Evolutionary conservation across 805 yeast genomes (phyloP).

Genomic region (Saccharomycopsis malanga): DNA sequence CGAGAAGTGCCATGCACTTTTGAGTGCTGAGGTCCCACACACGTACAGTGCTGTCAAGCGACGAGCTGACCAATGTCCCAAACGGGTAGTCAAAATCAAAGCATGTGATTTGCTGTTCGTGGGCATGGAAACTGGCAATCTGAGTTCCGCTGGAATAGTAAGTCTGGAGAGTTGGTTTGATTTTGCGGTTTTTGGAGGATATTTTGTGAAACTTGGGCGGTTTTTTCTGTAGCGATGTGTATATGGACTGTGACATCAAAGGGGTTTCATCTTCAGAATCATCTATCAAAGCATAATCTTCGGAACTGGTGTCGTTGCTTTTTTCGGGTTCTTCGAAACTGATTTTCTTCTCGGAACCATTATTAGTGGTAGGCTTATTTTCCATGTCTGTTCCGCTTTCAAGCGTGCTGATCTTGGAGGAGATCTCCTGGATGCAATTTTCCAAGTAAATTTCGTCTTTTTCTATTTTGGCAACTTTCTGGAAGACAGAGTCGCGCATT

Average conservation of each 20-base stretch:
- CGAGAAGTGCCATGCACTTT: slow-evolving; percentile 18
- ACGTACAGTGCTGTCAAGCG: slow-evolving; percentile 67
- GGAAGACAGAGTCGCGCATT: slow-evolving; percentile 48
- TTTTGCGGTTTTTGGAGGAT: slow-evolving; percentile 35
- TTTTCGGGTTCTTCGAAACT: background rate
- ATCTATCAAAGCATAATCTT: slow-evolving; percentile 20
- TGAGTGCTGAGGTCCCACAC: slow-evolving; percentile 72
- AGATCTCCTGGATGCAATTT: slow-evolving; percentile 37
- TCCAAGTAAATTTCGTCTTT: slow-evolving; percentile 53
- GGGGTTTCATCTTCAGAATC: slow-evolving; percentile 3
- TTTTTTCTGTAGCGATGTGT: slow-evolving; percentile 35
- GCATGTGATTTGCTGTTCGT: slow-evolving; percentile 45
- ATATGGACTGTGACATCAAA: slow-evolving; percentile 37
- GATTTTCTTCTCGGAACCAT: background rate
- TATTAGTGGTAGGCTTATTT: no score
- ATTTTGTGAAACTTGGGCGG: slow-evolving; percentile 26
- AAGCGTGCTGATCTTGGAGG: slow-evolving; percentile 33
- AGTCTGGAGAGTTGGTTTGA: slow-evolving; percentile 58
- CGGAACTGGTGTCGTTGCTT: slow-evolving; percentile 12
- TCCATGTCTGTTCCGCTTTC: no score
- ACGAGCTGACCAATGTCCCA: slow-evolving; percentile 71
- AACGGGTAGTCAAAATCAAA: slow-evolving; percentile 69
- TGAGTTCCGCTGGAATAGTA: slow-evolving; percentile 53
- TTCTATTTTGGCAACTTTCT: slow-evolving; percentile 53
- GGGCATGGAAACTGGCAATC: slow-evolving; percentile 45